Base-by-base conservation (phyloP, 306 rosid species). In the Abrus precatorius region DNA sequence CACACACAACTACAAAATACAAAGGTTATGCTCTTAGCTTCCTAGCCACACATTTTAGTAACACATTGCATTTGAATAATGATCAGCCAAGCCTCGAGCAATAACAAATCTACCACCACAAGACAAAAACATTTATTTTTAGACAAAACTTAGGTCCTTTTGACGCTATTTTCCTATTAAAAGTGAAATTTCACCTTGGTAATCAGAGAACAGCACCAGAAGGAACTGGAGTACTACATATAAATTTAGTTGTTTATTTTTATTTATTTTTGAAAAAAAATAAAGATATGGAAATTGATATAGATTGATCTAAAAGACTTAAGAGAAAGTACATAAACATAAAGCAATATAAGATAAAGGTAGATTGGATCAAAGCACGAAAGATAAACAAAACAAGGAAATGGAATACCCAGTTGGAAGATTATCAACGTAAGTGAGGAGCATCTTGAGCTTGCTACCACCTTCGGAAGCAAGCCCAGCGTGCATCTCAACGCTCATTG, bases 401-500 rank as follows among this genome's bases (percentile, higher is more conserved):
- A 7, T 2, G 20, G 2, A 56, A 63, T 7, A 92, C 97, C 98
- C 97, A 7, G 89, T 91, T 0, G 98, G 98, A 62, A 94, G 98
- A 79, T 91, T 94, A 77, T 94, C 92, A 44, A 91, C 97, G 59
- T 77, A 92, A 84, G 90, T 88, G 77, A 94, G 84, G 67, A 94
- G 86, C 98, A 94, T 94, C 89, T 94, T 91, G 80, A 94, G 97
- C 84, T 92, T 94, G 84, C 97, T 94, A 4, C 97, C 94, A 61
- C 98, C 93, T 65, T 94, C 97, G 5, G 97, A 94, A 52, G 97
- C 97, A 40, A 94, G 96, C 6, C 98, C 98, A 0, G 97, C 97
- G 68, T 92, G 96, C 98, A 94, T 94, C 93, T 94, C 97, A 14
- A 86, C 93, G 54, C 88, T 77, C 97, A 94, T 84, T 61, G 98